These are phyloP conservation scores for Parietaria judaica DNA, from an alignment of 306 rosid species.

Conservation along the genomic window DNA sequence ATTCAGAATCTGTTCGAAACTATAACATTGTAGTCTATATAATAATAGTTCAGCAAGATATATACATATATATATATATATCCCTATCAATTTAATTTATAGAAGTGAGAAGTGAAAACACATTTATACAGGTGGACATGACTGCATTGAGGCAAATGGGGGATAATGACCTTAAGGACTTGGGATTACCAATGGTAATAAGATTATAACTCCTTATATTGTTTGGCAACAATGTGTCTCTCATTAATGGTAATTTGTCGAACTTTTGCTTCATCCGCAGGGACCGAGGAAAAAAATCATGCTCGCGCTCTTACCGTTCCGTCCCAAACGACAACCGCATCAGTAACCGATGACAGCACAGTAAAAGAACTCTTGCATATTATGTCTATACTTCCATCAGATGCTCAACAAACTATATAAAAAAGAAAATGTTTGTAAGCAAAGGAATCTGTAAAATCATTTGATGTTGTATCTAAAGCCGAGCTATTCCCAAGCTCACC, in stretches of 20 bases:
- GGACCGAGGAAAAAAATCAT: slow-evolving; percentile 73
- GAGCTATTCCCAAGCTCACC: background rate
- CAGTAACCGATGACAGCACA: slow-evolving; percentile 1
- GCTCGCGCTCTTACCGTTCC: slow-evolving; percentile 30
- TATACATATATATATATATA: too few relatives aligned
- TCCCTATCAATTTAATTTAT: too few relatives aligned
- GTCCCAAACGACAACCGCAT: slow-evolving; percentile 22
- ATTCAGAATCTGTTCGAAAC: too few relatives aligned
- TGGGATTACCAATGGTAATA: slow-evolving; percentile 64
- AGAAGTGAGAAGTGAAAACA: too few relatives aligned
- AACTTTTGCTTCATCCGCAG: slow-evolving; percentile 28
- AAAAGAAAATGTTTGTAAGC: too few relatives aligned
- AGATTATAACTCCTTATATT: slow-evolving; percentile 3
- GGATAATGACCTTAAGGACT: slow-evolving; percentile 57
- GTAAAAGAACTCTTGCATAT: background rate
- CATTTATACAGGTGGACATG: slow-evolving; percentile 48
- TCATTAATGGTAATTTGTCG: too few relatives aligned
- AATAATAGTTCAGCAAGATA: too few relatives aligned
- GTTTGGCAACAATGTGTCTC: too few relatives aligned
- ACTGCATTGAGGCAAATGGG: slow-evolving; percentile 57
- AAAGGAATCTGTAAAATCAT: background rate
- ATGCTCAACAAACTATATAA: too few relatives aligned
- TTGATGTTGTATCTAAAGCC: background rate
- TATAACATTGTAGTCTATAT: too few relatives aligned
- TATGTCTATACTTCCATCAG: background rate